A percentile compares a stretch with the other conserved stretches of the same genome.
These are phyloP conservation scores for Clonostachys solani DNA, from an alignment of 2,329 filamentous ascomycete species.

Conservation along the genomic window DNA sequence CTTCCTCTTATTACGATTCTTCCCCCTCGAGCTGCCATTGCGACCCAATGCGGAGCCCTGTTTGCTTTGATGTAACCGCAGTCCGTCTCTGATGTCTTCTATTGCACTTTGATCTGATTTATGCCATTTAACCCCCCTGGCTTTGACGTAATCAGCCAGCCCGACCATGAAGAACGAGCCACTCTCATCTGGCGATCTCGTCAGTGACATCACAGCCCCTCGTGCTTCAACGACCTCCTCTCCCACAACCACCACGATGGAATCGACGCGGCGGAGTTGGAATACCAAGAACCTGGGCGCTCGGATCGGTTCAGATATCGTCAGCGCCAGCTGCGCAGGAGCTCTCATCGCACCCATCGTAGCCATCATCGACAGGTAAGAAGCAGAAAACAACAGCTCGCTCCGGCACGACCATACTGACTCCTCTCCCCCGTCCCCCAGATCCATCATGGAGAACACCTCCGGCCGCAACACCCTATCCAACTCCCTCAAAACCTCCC, in stretches of 20 bases:
- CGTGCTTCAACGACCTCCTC: neutral
- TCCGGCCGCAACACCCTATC: slow-evolving; percentile 60
- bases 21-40: too few species aligned
- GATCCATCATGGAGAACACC: slow-evolving; percentile 79
- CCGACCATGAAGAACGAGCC: too few species aligned
- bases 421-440: slow-evolving; percentile 25
- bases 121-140: too few species aligned
- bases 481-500: slow-evolving; percentile 54
- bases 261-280: slow-evolving; percentile 38
- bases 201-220: too few species aligned
- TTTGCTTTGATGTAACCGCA: too few species aligned
- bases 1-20: too few species aligned
- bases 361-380: slow-evolving; percentile 79
- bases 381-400: neutral
- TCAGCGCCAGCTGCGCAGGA: slow-evolving; percentile 68
- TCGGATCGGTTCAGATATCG: slow-evolving; percentile 63
- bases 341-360: slow-evolving; percentile 79
- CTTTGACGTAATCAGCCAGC: too few species aligned
- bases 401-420: slow-evolving; percentile 1
- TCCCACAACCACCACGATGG: slow-evolving; percentile 3
- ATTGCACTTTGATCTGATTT: too few species aligned
- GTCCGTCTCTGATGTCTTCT: too few species aligned
- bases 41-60: too few species aligned
- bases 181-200: too few species aligned
- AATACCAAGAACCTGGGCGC: slow-evolving; percentile 70